Evolutionary conservation across 2,329 filamentous ascomycete genomes (phyloP).

Genomic region (Corinectria fuckeliana): DNA sequence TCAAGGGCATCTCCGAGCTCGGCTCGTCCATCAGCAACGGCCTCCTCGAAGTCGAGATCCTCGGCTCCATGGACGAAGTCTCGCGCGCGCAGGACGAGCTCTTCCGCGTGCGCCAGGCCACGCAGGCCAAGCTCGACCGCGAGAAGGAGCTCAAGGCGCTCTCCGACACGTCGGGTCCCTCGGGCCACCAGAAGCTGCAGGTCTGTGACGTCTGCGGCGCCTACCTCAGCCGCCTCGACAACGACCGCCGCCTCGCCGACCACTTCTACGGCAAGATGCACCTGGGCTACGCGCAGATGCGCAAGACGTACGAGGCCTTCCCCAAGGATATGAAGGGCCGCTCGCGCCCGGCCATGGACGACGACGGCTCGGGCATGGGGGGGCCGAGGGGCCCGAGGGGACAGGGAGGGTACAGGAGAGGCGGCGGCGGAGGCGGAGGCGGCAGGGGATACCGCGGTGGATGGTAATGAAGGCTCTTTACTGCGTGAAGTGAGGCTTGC

Average conservation of each 20-base stretch:
- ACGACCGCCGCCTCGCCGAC: conserved; percentile 90
- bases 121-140: conserved; percentile 80
- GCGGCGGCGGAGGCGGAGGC: conserved; percentile 57
- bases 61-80: conserved; percentile 83
- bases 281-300: conserved; percentile 96
- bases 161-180: conserved; percentile 89
- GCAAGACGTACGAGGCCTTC: conserved; percentile 88
- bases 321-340: conserved; percentile 84
- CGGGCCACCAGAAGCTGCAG: conserved; percentile 95
- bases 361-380: conserved; percentile 53
- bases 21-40: conserved; percentile 79
- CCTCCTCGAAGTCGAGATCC: conserved; percentile 82
- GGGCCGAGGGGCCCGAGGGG: conserved; percentile 59
- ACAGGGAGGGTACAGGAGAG: conserved; percentile 59
- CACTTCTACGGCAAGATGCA: conserved; percentile 99
- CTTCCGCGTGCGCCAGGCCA: conserved; percentile 81
- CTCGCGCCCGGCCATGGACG: conserved; percentile 63
- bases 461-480: conserved; percentile 47
- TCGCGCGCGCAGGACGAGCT: conserved; percentile 85
- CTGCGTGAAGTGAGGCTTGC: neutral
- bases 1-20: conserved; percentile 87
- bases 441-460: conserved; percentile 58
- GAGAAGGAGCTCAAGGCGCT: conserved; percentile 90
- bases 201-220: conserved; percentile 98
- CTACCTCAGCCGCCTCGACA: conserved; percentile 90